Evolutionary conservation across 139 green algal genomes (phyloP).

Genomic region (Asterochloris erici): DNA sequence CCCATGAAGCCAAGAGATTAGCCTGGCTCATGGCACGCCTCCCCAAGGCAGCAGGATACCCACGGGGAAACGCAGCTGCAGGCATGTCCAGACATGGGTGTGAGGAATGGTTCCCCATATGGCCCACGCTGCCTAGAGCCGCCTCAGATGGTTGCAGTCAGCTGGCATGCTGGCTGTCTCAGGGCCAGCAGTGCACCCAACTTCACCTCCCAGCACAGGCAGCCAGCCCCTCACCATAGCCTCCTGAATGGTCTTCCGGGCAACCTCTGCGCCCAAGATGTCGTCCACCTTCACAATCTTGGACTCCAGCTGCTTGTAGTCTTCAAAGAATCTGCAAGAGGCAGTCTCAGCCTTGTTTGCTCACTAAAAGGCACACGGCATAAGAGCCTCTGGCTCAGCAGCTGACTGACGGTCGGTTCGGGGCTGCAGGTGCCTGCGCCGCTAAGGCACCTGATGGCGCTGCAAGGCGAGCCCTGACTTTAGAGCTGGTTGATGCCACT

Average conservation of each 20-base stretch:
- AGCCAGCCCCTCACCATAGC: conserved; percentile 44
- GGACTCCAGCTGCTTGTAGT: conserved; percentile 97
- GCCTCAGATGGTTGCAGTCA: neutral
- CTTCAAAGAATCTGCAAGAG: conserved; percentile 80
- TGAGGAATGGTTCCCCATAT: neutral
- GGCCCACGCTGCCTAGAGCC: neutral
- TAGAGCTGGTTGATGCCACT: no score
- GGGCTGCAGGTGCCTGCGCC: no score
- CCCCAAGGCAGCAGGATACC: neutral
- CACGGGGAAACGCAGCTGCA: neutral
- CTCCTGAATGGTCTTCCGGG: conserved; percentile 71
- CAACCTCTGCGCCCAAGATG: conserved; percentile 74
- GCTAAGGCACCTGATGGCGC: no score
- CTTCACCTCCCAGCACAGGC: neutral
- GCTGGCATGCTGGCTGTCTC: neutral
- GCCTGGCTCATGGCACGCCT: no score
- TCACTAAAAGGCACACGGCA: neutral
- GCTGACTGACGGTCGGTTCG: neutral
- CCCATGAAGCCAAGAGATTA: no score
- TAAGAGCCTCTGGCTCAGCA: neutral
- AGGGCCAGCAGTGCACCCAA: neutral
- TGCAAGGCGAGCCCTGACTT: no score
- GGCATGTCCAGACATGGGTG: neutral
- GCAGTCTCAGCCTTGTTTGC: neutral
- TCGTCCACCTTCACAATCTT: conserved; percentile 94